Evolutionary conservation across 768 basidiomycete genomes (phyloP), one percentile per base, ranked within the genome.

Genomic region (Boletus rufocinnamomeus): DNA sequence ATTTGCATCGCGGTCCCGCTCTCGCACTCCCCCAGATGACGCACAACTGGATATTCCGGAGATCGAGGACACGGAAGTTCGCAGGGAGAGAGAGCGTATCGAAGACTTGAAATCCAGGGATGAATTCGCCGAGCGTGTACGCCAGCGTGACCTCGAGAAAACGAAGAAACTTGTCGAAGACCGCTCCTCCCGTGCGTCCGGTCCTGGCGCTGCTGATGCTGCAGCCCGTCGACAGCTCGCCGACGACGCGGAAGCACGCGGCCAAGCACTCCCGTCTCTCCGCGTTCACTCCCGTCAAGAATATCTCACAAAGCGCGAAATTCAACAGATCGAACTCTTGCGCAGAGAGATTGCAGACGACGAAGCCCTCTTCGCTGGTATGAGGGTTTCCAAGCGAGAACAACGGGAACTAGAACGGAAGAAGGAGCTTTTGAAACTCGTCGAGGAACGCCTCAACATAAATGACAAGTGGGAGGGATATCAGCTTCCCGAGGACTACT

Each of bases 401-500:
- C 79, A 80, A 61, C 79, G 76, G 34, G 93, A 93, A n/a, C 75
- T 95, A 52, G 93, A 93, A 19, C 79, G 84, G 61, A 98, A 98
- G 79, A 97, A 95, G 75, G 93, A 97, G 65, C 80, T 98, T 9
- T 77, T 99, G 6, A 82, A 84, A 54, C 82, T 98, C 46, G 96
- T 96, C 54, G 96, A 99, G 74, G 95, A 95, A 70, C 85, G 96
- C 30, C 79, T 96, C 61, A 89, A 87, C 69, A 97, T 99, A 56
- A 91, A 93, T 72, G 97, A 99, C 77, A 93, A 91, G 61, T 93
- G 82, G 76, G 97, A 99, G 60, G 96, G 96, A 9, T 99, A 99
- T 70, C 87, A 89, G 75, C 83, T 98, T 44, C 97, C 97, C 0
- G 97, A 98, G 64, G 97, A 98, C 73, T 99, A 99, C 71, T 83